These are phyloP conservation scores for Ceratobasidium sp. DNA, from an alignment of 1,284 basidiomycete species.

Conservation along the genomic window DNA sequence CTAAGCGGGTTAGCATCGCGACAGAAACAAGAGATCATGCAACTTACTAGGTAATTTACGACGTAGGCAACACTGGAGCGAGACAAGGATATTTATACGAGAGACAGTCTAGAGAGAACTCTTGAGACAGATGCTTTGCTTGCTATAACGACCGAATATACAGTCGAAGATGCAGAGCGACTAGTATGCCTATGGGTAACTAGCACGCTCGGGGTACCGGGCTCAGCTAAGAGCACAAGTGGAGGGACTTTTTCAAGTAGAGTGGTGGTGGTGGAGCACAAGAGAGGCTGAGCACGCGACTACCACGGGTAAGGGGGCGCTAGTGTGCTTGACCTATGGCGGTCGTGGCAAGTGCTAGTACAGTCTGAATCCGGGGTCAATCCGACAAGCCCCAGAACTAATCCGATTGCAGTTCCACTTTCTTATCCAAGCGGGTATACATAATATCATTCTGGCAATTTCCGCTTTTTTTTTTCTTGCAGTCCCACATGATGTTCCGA, in stretches of 20 bases:
- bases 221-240: too few relatives aligned
- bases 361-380: constrained; percentile 20
- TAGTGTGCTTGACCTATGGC: not conserved
- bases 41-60: constrained; percentile 4
- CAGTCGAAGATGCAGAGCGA: constrained; percentile 44
- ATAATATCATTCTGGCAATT: not conserved
- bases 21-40: not conserved
- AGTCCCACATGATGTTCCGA: not conserved
- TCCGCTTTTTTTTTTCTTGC: constrained; percentile 16
- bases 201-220: too few relatives aligned
- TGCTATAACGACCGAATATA: constrained; percentile 29
- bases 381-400: constrained; percentile 29
- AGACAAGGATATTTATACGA: not conserved
- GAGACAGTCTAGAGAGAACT: not conserved
- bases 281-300: not conserved
- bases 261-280: constrained; percentile 2
- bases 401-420: constrained; percentile 38
- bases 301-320: not conserved
- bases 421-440: not conserved
- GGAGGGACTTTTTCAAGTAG: not conserved
- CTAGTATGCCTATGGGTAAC: not conserved
- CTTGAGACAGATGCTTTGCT: constrained; percentile 19
- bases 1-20: not conserved
- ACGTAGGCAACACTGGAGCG: not conserved
- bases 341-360: constrained; percentile 18